These are phyloP conservation scores for Candida tetrigidarum DNA, from an alignment of 1,139 yeast genomes.

Conservation along the genomic window DNA sequence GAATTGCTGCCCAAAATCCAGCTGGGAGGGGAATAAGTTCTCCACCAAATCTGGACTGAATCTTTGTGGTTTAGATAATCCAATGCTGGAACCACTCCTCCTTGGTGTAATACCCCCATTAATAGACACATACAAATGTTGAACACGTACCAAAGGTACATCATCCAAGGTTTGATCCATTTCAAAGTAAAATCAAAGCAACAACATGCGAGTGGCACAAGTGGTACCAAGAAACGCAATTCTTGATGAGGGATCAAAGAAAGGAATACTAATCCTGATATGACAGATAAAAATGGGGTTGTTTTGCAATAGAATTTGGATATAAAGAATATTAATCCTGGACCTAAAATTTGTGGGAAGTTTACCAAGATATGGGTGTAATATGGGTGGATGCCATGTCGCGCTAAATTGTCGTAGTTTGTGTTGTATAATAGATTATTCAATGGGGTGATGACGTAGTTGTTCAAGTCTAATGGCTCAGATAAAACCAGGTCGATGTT, in stretches of 20 bases:
- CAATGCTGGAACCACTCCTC: slow-evolving; percentile 80
- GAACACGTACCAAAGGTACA: slow-evolving; percentile 64
- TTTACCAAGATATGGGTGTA: slow-evolving; percentile 77
- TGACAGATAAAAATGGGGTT: slow-evolving; percentile 59
- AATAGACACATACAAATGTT: slow-evolving; percentile 61
- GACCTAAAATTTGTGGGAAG: slow-evolving; percentile 83
- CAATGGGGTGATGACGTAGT: slow-evolving; percentile 65
- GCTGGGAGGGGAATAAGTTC: slow-evolving; percentile 91
- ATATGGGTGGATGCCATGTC: slow-evolving; percentile 84
- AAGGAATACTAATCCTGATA: slow-evolving; percentile 63
- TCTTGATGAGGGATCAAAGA: slow-evolving; percentile 92
- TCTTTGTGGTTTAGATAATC: slow-evolving; percentile 27
- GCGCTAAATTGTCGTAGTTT: slow-evolving; percentile 57
- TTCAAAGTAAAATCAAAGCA: slow-evolving; percentile 51
- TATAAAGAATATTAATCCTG: slow-evolving; percentile 51
- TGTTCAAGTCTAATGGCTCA: slow-evolving; percentile 8
- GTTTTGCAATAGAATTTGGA: slow-evolving; percentile 42
- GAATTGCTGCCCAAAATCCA: slow-evolving; percentile 66
- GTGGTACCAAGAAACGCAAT: slow-evolving; percentile 78
- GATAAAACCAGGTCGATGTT: slow-evolving; percentile 17
- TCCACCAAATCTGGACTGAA: slow-evolving; percentile 78
- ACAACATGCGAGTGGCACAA: slow-evolving; percentile 71
- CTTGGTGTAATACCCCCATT: slow-evolving; percentile 88
- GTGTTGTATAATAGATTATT: slow-evolving; percentile 79
- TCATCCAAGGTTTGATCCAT: slow-evolving; percentile 22